Evolutionary conservation across 257 asterid genomes (phyloP).

Genomic region (Coffea eugenioides): DNA sequence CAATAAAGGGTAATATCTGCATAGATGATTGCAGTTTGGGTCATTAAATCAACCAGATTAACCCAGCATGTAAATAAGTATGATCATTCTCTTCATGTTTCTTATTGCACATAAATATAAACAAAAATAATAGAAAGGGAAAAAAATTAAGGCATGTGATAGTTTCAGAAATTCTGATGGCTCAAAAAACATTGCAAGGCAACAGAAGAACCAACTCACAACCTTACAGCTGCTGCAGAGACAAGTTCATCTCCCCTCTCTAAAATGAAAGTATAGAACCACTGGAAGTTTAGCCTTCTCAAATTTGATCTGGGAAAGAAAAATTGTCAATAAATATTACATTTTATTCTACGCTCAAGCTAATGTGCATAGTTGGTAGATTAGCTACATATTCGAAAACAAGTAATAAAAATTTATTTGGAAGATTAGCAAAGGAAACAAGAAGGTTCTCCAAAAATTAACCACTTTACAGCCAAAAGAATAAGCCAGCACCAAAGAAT

Average conservation of each 20-base stretch:
- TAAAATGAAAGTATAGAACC: conserved; percentile 72
- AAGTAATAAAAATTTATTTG: neutral
- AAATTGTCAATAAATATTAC: neutral
- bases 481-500: neutral
- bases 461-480: neutral
- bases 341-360: neutral
- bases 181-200: conserved; percentile 7
- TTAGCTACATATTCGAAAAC: neutral
- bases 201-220: conserved; percentile 8
- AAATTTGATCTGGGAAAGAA: conserved; percentile 68
- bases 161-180: neutral
- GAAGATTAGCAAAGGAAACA: neutral
- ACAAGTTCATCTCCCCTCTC: conserved; percentile 86
- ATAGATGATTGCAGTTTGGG: neutral
- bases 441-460: neutral
- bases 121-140: neutral
- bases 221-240: conserved; percentile 92
- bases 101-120: neutral
- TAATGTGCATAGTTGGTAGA: neutral
- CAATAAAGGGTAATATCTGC: neutral
- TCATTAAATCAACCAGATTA: neutral
- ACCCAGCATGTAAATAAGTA: neutral
- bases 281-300: conserved; percentile 71
- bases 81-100: neutral
- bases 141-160: neutral